phyloP scores from a whole-genome alignment of 2,329 filamentous ascomycete species.

The Stachybotrys chlorohalonatus region DNA sequence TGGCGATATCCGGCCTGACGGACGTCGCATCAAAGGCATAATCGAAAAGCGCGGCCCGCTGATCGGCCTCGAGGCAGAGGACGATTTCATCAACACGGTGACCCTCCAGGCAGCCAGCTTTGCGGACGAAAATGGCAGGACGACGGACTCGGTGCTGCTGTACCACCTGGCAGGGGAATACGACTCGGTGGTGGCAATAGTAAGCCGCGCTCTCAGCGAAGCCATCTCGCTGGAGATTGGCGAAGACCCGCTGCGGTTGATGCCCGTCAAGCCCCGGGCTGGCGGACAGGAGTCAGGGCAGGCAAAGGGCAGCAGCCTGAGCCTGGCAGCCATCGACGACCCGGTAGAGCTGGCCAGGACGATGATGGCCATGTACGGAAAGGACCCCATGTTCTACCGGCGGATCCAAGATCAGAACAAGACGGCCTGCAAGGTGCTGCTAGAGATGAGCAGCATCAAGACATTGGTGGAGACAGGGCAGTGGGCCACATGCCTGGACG shows the following conservation, averaged over 20 bases:
- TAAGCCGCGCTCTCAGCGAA: conserved; percentile 85
- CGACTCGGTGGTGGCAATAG: conserved; percentile 82
- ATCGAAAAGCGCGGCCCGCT: conserved; percentile 79
- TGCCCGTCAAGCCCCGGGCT: conserved; percentile 67
- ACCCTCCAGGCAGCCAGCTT: conserved; percentile 86
- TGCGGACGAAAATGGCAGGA: conserved; percentile 88
- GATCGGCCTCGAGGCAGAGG: conserved; percentile 70
- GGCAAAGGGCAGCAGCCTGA: conserved; percentile 45
- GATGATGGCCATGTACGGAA: conserved; percentile 56
- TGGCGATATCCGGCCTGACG: conserved; percentile 82
- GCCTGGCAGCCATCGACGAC: conserved; percentile 50
- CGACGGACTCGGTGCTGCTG: conserved; percentile 85
- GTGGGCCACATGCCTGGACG: conserved; percentile 50
- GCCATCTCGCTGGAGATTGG: conserved; percentile 80
- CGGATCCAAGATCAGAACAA: conserved; percentile 49
- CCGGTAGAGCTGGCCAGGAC: conserved; percentile 49
- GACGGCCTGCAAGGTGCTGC: conserved; percentile 44
- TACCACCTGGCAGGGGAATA: conserved; percentile 95
- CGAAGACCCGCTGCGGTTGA: conserved; percentile 66
- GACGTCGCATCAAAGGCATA: conserved; percentile 73
- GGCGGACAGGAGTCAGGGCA: conserved; percentile 25
- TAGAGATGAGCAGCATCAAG: conserved; percentile 56
- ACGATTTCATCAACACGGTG: conserved; percentile 83
- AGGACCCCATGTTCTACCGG: conserved; percentile 51
- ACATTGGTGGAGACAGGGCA: conserved; percentile 41